Evolutionary conservation across 768 basidiomycete genomes (phyloP).

Genomic region (Chalciporus chontae): DNA sequence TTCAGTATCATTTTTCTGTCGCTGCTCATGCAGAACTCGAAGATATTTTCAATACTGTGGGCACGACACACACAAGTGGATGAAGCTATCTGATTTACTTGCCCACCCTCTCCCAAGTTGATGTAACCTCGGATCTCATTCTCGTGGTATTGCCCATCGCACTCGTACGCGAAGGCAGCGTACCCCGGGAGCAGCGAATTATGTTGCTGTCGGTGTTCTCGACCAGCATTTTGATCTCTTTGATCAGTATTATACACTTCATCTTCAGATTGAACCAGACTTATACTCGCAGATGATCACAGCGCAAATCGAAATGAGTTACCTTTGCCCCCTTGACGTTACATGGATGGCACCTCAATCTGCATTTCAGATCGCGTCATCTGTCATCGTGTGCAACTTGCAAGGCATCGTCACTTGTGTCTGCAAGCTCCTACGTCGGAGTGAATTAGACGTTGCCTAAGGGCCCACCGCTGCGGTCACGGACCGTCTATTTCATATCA

Average conservation of each 20-base stretch:
- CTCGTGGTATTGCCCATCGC: conserved; percentile 5
- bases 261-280: conserved; percentile 4
- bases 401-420: conserved; percentile 4
- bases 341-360: no score
- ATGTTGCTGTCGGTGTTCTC: conserved; percentile 9
- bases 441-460: background rate
- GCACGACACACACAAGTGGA: background rate
- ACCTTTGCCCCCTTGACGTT: no score
- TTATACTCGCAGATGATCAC: conserved; percentile 2
- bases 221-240: conserved; percentile 5
- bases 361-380: conserved; percentile 4
- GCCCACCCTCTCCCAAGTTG: background rate
- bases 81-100: background rate
- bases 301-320: background rate
- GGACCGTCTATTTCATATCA: conserved; percentile 5
- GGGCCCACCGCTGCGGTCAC: background rate
- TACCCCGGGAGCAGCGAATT: conserved; percentile 6
- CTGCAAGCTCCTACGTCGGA: conserved; percentile 3
- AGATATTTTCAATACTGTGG: conserved; percentile 9
- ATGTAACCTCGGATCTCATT: conserved; percentile 1
- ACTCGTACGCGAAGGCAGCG: conserved; percentile 4
- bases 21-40: conserved; percentile 3
- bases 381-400: conserved; percentile 6
- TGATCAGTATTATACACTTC: conserved; percentile 4
- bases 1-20: conserved; percentile 1